These are phyloP conservation scores for Trichoderma virens DNA, from an alignment of 495 filamentous ascomycete species.

Conservation along the genomic window DNA sequence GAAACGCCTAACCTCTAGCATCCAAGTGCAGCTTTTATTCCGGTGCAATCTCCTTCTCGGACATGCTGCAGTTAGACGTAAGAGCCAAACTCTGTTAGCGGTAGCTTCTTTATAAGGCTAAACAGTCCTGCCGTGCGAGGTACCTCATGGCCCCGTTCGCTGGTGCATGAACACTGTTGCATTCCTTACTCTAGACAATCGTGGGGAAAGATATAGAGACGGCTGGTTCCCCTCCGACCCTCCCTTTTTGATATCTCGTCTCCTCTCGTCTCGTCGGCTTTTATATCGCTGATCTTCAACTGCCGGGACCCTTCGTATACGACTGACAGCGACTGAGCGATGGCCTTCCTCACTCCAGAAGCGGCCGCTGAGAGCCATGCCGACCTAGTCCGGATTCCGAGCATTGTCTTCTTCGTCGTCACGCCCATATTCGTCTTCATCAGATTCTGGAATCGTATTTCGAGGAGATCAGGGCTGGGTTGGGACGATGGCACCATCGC, in stretches of 20 bases:
- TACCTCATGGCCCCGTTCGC: too few species aligned
- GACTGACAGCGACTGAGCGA: neutral
- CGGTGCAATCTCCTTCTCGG: constrained; percentile 10
- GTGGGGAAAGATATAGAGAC: neutral
- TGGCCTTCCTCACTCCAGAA: constrained; percentile 12
- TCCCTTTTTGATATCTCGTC: neutral
- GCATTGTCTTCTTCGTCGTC: constrained; percentile 26
- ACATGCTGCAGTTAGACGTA: neutral
- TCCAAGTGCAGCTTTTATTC: neutral
- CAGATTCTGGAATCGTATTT: constrained; percentile 24
- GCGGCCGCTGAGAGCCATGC: constrained; percentile 20
- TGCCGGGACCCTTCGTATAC: neutral
- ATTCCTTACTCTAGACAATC: neutral
- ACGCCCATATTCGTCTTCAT: constrained; percentile 24
- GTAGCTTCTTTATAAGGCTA: neutral
- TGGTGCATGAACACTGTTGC: neutral
- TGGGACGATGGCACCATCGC: constrained; percentile 26
- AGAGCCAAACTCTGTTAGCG: neutral
- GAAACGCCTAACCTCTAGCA: constrained; percentile 5
- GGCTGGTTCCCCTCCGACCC: neutral
- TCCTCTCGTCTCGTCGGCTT: neutral
- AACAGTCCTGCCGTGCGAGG: constrained; percentile 9
- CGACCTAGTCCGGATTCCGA: constrained; percentile 25
- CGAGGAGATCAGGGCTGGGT: constrained; percentile 24
- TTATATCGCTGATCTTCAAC: neutral